Percentiles rank a stretch among this genome's conserved stretches.
Conservation (phyloP, 805 yeast genomes). For the Spathaspora girioi region DNA sequence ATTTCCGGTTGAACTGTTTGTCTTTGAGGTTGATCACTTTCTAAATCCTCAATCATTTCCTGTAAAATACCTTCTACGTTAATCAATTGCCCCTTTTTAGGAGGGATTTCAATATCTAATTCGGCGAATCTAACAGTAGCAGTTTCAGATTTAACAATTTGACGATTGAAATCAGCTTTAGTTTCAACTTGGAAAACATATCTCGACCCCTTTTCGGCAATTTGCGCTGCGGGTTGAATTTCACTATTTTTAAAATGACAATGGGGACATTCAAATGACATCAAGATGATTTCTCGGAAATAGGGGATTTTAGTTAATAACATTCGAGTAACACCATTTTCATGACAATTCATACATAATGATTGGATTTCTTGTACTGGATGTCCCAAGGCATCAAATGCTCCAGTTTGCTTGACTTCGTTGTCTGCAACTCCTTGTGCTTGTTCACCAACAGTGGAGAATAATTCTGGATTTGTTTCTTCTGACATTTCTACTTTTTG, state of each 20-base stretch:
- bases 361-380: slow-evolving; percentile 96
- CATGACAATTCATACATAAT: slow-evolving; percentile 91
- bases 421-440: slow-evolving; percentile 22
- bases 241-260: slow-evolving; percentile 90
- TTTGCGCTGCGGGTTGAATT: slow-evolving; percentile 91
- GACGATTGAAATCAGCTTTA: slow-evolving; percentile 77
- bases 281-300: slow-evolving; percentile 84
- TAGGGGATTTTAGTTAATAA: slow-evolving; percentile 86
- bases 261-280: slow-evolving; percentile 95
- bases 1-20: slow-evolving; percentile 69
- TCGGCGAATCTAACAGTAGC: slow-evolving; percentile 78
- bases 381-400: slow-evolving; percentile 79
- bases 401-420: slow-evolving; percentile 67
- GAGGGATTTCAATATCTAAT: slow-evolving; percentile 90
- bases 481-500: slow-evolving; percentile 12
- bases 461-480: slow-evolving; percentile 15
- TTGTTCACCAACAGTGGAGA: slow-evolving; percentile 38
- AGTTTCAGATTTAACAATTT: slow-evolving; percentile 86
- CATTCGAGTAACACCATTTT: slow-evolving; percentile 79
- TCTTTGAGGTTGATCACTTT: slow-evolving; percentile 78
- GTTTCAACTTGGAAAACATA: slow-evolving; percentile 66
- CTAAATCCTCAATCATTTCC: slow-evolving; percentile 81
- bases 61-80: slow-evolving; percentile 84
- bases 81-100: slow-evolving; percentile 89
- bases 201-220: slow-evolving; percentile 83